Base-by-base conservation (phyloP, 768 basidiomycete genomes). In the Kondoa malvinella region DNA sequence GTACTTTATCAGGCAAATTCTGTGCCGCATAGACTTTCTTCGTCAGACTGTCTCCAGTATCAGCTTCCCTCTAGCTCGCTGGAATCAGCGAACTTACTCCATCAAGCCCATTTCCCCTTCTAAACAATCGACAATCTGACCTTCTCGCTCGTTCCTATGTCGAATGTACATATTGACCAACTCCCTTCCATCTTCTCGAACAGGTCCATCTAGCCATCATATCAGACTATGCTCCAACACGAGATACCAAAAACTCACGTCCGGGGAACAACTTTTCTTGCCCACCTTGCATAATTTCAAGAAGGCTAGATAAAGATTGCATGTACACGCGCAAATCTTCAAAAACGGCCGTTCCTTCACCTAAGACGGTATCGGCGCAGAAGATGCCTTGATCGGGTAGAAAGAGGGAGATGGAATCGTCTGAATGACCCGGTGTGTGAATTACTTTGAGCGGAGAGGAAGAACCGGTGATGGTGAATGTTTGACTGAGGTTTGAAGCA, bases 291-390 rank as follows among this genome's bases (percentile, higher is more conserved):
- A 8, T 27, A 16, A 30, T 59, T 0, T 4, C 34, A 26, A 30
- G 27, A 17, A 21, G 29, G 40, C 2, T 34, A 17, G 32, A 80
- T 57, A 94, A 81, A 68, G 84, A 86, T 2, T 78, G 69, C 26
- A 92, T 76, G 73, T 92, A 95, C 2, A 81, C 73, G 0, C 81
- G 78, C 16, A 96, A 83, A 73, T 94, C 87, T 71, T 88, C 87
- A 75, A 96, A 95, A 2, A 92, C 84, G 1, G 92, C 82, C 0
- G 90, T 89, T 4, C 92, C 91, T 70, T 91, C 85, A 0, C 94
- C 94, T 32, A 97, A 82, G 4, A 96, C 83, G 2, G 86, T 89
- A 78, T 97, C 94, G 0, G 87, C 89, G 0, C 90, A 92, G 79
- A 92, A 92, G 17, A 96, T 81, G 29, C 79, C 78, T 73, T 92